Percentiles rank a stretch among this genome's conserved stretches.
These are phyloP conservation scores for Carex sylvatica DNA, from an alignment of 202 grass and related monocot species.

Conservation along the genomic window DNA sequence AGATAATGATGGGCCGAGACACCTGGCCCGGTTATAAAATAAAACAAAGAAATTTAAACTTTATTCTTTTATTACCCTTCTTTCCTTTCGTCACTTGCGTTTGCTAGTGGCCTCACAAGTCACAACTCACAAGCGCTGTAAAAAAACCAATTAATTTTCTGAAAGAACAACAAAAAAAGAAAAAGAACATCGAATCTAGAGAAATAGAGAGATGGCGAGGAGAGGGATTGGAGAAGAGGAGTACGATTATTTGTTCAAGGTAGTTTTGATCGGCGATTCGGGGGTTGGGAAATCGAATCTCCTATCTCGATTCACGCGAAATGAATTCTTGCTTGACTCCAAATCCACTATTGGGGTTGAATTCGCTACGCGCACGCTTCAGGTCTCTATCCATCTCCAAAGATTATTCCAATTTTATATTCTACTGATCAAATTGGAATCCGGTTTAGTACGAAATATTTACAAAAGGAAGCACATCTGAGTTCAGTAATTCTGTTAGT, in stretches of 20 bases:
- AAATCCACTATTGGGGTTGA: constrained; percentile 50
- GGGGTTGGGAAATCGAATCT: constrained; percentile 45
- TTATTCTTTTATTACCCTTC: background rate
- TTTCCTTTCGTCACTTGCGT: background rate
- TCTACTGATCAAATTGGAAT: background rate
- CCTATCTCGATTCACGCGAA: constrained; percentile 43
- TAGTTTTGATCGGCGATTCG: constrained; percentile 33
- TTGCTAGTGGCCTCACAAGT: constrained; percentile 1
- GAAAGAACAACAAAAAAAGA: background rate
- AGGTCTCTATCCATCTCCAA: background rate
- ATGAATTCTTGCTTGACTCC: constrained; percentile 43
- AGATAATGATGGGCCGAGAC: background rate
- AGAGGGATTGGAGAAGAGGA: constrained; percentile 28
- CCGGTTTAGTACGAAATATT: background rate
- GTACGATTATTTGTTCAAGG: constrained; percentile 32
- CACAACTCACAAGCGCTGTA: background rate
- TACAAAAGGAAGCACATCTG: background rate
- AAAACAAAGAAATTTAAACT: background rate
- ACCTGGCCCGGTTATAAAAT: background rate
- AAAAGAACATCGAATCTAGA: constrained; percentile 1
- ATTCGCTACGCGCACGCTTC: constrained; percentile 43
- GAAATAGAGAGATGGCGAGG: constrained; percentile 21
- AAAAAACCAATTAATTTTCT: background rate
- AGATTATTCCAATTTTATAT: background rate
- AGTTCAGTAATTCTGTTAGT: background rate